Evolutionary conservation across 1,284 basidiomycete species (phyloP).

Genomic region (Apiotrichum montevideense): DNA sequence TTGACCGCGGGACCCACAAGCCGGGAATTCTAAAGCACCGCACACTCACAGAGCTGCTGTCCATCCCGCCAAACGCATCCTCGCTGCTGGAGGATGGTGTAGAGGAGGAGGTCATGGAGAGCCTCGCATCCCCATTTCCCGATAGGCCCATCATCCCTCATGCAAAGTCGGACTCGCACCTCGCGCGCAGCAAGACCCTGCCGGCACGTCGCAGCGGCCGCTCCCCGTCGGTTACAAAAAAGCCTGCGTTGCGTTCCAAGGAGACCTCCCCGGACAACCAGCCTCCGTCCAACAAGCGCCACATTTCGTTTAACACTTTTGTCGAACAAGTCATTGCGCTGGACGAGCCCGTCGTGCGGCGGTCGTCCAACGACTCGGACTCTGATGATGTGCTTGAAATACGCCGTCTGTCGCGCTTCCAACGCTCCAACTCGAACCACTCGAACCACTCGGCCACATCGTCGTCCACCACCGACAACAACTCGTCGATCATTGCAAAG

Average conservation of each 20-base stretch:
- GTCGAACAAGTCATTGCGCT: constrained; percentile 98
- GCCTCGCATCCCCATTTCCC: neutral
- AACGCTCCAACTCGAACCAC: too few species aligned
- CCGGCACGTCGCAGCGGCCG: constrained; percentile 13
- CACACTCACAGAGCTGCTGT: constrained; percentile 82
- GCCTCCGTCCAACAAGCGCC: constrained; percentile 53
- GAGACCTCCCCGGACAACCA: constrained; percentile 8
- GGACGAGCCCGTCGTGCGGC: constrained; percentile 47
- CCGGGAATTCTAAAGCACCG: constrained; percentile 89
- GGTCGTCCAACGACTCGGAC: constrained; percentile 37
- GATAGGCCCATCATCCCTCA: constrained; percentile 48
- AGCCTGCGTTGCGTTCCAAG: neutral
- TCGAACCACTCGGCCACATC: constrained; percentile 18
- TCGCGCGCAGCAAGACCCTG: constrained; percentile 44
- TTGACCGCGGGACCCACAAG: constrained; percentile 54
- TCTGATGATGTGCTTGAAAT: constrained; percentile 62
- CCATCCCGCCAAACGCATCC: constrained; percentile 52
- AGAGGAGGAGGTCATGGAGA: neutral
- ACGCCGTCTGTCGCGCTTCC: constrained; percentile 33
- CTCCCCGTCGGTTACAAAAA: neutral
- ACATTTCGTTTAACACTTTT: constrained; percentile 97
- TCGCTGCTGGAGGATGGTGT: constrained; percentile 50
- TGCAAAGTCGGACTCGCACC: constrained; percentile 77
- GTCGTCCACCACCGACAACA: constrained; percentile 23
- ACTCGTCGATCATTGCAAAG: constrained; percentile 75